These are phyloP conservation scores for Beta corolliflora DNA, from an alignment of 179 eudicot genomes.

Conservation along the genomic window DNA sequence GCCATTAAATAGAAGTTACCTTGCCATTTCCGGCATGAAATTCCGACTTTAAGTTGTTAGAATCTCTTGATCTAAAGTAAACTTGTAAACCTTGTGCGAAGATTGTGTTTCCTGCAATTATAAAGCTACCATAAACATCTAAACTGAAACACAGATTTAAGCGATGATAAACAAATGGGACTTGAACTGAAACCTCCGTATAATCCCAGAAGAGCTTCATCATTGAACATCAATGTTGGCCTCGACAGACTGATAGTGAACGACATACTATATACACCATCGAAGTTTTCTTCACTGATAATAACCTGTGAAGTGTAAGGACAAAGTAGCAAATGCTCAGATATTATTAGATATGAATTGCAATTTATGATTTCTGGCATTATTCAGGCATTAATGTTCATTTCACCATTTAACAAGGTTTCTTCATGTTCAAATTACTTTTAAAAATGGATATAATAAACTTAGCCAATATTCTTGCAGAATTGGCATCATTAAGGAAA, in stretches of 20 bases:
- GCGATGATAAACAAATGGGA: background rate
- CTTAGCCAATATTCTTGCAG: background rate
- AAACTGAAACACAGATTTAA: background rate
- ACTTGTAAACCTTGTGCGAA: conserved; percentile 55
- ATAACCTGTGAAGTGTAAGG: conserved; percentile 51
- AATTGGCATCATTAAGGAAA: no score
- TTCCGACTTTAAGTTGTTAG: conserved; percentile 59
- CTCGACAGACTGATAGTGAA: conserved; percentile 70
- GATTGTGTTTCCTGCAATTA: conserved; percentile 54
- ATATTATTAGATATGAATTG: background rate
- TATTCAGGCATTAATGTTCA: background rate
- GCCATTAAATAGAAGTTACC: conserved; percentile 33
- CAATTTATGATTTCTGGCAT: background rate
- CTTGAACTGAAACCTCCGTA: conserved; percentile 46
- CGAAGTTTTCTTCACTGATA: conserved; percentile 63
- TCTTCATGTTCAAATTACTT: background rate
- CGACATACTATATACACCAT: conserved; percentile 60
- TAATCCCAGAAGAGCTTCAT: conserved; percentile 52
- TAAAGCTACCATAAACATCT: background rate
- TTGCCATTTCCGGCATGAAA: conserved; percentile 77
- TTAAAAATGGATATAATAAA: background rate
- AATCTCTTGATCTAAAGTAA: conserved; percentile 71
- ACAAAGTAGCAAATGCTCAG: background rate
- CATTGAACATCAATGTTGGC: conserved; percentile 58
- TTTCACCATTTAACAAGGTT: background rate